Evolutionary conservation across 345 rosid genomes (phyloP).

Genomic region (Gossypioides kirkii): DNA sequence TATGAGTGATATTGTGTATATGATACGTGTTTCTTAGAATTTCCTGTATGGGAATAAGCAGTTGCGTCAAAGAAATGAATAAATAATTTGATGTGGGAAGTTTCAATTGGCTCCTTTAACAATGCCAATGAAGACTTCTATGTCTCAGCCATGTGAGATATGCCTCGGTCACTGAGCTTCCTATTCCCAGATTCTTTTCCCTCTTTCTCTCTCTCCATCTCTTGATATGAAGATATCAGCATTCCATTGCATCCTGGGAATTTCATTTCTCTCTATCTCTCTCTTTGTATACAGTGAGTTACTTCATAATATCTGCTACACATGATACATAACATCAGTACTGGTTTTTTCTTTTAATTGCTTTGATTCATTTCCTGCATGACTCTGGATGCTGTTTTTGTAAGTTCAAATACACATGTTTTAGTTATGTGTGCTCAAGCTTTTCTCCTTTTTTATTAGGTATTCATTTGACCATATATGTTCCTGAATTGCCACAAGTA

Average conservation of each 20-base stretch:
- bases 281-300: conserved; percentile 23
- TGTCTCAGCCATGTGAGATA: conserved; percentile 52
- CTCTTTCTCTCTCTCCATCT: not conserved
- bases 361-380: not conserved
- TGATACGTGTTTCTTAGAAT: not conserved
- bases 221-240: conserved; percentile 17
- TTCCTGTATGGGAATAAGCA: not conserved
- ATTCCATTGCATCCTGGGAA: conserved; percentile 15
- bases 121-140: conserved; percentile 30
- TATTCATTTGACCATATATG: conserved; percentile 8
- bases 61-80: conserved; percentile 18
- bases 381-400: not conserved
- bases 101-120: conserved; percentile 25
- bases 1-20: not conserved
- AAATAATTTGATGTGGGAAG: conserved; percentile 10
- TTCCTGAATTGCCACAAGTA: not conserved
- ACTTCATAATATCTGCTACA: conserved; percentile 7
- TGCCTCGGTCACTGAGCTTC: conserved; percentile 46
- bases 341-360: not conserved
- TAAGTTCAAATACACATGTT: not conserved
- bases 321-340: not conserved
- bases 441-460: not conserved
- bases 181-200: conserved; percentile 23
- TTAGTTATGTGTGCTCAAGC: not conserved
- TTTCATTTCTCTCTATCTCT: conserved; percentile 24